These are phyloP conservation scores for Rhytidhysteron rufulum DNA, from an alignment of 2,329 filamentous ascomycete species.

Conservation along the genomic window DNA sequence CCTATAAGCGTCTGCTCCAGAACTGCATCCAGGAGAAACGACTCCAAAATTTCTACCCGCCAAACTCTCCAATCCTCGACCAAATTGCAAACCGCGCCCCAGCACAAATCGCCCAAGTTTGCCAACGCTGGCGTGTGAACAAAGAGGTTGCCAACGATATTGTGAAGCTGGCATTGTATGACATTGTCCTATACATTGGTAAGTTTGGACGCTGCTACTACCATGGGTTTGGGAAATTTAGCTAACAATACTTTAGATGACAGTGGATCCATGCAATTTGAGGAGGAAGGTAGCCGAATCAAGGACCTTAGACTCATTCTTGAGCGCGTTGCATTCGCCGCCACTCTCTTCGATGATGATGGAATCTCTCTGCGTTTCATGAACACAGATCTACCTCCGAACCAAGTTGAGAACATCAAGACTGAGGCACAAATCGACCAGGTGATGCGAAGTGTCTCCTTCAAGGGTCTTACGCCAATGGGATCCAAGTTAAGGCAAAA, in stretches of 20 bases:
- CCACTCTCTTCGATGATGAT: constrained; percentile 66
- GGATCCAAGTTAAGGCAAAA: constrained; percentile 60
- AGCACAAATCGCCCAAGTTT: constrained; percentile 52
- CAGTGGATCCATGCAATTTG: constrained; percentile 66
- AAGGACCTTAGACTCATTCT: constrained; percentile 63
- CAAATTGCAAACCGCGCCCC: constrained; percentile 49
- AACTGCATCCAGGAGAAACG: constrained; percentile 58
- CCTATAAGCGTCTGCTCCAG: constrained; percentile 56
- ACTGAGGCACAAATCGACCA: constrained; percentile 56
- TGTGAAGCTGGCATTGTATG: constrained; percentile 60
- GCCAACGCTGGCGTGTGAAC: constrained; percentile 54
- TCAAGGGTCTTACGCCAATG: constrained; percentile 65
- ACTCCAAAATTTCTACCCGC: constrained; percentile 57
- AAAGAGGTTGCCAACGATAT: constrained; percentile 61
- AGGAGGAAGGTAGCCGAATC: constrained; percentile 64
- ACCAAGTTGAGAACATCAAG: constrained; percentile 52
- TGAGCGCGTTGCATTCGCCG: constrained; percentile 59
- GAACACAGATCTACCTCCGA: constrained; percentile 53
- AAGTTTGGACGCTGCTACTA: constrained; percentile 9
- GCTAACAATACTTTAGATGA: constrained; percentile 56
- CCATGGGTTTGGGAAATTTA: too few relatives aligned
- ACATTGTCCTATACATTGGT: constrained; percentile 59
- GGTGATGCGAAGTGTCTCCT: constrained; percentile 56
- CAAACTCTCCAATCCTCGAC: constrained; percentile 48
- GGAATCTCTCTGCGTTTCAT: constrained; percentile 67